Conservation (phyloP, 1,284 basidiomycete species). For the Chalciporus piperatoides region DNA sequence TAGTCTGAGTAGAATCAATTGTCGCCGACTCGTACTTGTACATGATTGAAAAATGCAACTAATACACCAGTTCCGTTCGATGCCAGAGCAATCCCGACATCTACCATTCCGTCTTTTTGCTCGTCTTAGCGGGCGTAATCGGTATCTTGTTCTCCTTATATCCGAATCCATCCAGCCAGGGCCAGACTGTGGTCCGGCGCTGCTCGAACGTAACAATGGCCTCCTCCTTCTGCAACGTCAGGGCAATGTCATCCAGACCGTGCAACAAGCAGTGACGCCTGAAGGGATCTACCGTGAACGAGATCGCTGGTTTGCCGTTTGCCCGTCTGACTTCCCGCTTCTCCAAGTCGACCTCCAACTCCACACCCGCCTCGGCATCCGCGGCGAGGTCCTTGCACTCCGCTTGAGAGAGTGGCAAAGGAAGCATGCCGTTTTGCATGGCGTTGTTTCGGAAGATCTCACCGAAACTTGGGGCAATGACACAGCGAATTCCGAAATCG, state of each 20-base stretch:
- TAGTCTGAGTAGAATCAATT: neutral
- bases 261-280: conserved; percentile 89
- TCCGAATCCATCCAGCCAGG: conserved; percentile 93
- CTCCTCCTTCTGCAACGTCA: conserved; percentile 78
- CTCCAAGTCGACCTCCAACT: conserved; percentile 89
- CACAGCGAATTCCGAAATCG: conserved; percentile 90
- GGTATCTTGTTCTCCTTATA: conserved; percentile 77
- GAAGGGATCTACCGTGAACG: conserved; percentile 85
- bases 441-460: conserved; percentile 93
- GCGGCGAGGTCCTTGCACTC: conserved; percentile 74
- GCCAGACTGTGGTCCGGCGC: conserved; percentile 73
- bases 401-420: conserved; percentile 72
- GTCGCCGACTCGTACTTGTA: neutral
- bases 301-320: conserved; percentile 69
- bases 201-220: conserved; percentile 77
- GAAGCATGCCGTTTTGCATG: conserved; percentile 97
- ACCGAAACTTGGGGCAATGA: conserved; percentile 92
- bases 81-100: conserved; percentile 3
- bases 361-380: conserved; percentile 77
- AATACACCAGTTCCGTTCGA: conserved; percentile 1
- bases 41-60: neutral
- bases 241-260: conserved; percentile 89
- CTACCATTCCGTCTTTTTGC: conserved; percentile 78
- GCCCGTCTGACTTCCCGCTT: conserved; percentile 78
- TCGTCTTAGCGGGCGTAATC: conserved; percentile 43